Base-by-base conservation (phyloP, 306 rosid species). In the Oemleria cerasiformis region DNA sequence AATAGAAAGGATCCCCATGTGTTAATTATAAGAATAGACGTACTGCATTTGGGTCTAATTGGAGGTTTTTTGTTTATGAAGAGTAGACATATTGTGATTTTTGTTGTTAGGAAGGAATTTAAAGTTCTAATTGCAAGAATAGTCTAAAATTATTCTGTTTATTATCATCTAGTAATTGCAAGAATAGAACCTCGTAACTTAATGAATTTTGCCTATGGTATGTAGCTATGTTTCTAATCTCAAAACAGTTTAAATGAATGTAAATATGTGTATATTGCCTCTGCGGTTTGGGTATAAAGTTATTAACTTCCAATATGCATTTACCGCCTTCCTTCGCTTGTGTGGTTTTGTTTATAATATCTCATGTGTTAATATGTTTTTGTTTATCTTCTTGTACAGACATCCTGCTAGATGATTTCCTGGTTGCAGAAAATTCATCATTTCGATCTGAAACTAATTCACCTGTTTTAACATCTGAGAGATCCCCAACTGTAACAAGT, bases 391-490 rank as follows among this genome's bases (percentile, higher is more conserved):
- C 70, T 41, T 77, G 67, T 83, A 81, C 96, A 95, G 99, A 90
- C 73, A 66, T 73, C 10, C 89, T 92, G 68, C 81, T 95, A 58
- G 99, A 67, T 78, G 97, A 95, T 87, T 89, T 92, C 73, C 77
- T 89, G 78, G 92, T 92, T 72, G 99, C 99, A 30, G 99, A 95
- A 78, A 89, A 95, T 83, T 83, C 96, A 0, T 84, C 89, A 41
- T 77, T 75, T 76, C 96, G 83, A 67, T 61, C 88, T 36, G 97
- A 89, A 41, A 45, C 11, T 56, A 86, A 65, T 75, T 86, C 91
- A 73, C 83, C 92, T 19, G 61, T 62, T 38, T 58, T 78, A 44
- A 74, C 86, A 5, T 73, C 93, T 5, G 99, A 94, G 79, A 87
- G 92, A 81, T 78, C 85, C 58, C 75, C 90, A 17, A 73, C 86